Conservation (phyloP, 1,284 basidiomycete genomes). For the Phellopilus nigrolimitatus region DNA sequence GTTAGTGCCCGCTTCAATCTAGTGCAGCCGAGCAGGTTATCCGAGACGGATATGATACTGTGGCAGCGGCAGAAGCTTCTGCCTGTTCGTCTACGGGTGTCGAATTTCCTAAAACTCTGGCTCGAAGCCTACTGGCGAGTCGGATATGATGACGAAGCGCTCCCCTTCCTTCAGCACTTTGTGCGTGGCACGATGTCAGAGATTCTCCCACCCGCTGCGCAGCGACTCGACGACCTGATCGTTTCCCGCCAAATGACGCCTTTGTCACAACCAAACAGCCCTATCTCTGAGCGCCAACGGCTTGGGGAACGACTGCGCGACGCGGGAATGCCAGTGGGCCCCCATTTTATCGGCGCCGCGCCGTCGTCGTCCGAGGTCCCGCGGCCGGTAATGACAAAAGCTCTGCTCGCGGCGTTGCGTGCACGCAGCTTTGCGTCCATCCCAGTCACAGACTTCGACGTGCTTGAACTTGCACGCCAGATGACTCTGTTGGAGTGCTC, state of each 20-base stretch:
- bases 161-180: constrained; percentile 61
- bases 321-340: constrained; percentile 65
- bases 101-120: constrained; percentile 92
- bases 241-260: constrained; percentile 36
- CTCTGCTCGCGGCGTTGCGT: constrained; percentile 60
- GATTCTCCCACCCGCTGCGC: constrained; percentile 65
- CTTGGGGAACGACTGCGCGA: constrained; percentile 57
- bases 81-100: constrained; percentile 85
- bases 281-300: constrained; percentile 40
- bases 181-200: constrained; percentile 53
- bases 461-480: constrained; percentile 89
- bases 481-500: constrained; percentile 92
- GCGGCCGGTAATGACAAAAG: constrained; percentile 81
- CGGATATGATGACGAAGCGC: constrained; percentile 54
- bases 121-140: constrained; percentile 87
- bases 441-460: constrained; percentile 86
- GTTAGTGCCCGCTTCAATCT: constrained; percentile 83
- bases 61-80: constrained; percentile 87
- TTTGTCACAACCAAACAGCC: constrained; percentile 38
- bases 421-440: constrained; percentile 58
- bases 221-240: constrained; percentile 72
- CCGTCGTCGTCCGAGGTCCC: constrained; percentile 61
- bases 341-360: constrained; percentile 39
- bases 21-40: constrained; percentile 50
- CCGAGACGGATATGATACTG: constrained; percentile 57